Base-by-base conservation (phyloP, 441 rosid species). In the Adansonia madagascariensis region DNA sequence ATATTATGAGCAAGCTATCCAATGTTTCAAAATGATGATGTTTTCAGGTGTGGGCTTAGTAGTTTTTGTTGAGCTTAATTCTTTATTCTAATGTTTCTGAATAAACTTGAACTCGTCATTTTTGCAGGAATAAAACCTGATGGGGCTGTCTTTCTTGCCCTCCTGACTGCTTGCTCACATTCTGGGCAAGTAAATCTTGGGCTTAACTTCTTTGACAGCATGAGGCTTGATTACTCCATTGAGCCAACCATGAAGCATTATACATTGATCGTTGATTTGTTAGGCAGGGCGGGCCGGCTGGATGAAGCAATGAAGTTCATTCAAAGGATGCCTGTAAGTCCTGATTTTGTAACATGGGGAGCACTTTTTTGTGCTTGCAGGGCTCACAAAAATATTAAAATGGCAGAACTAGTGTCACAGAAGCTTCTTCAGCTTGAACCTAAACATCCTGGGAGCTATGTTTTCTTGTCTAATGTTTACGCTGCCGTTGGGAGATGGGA, bases 181-280 rank as follows among this genome's bases (percentile, higher is more conserved):
- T 78, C 90, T 69, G 89, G 88, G 5, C 81, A 84, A 87, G 89
- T 89, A 43, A 75, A 87, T 41, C 79, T 87, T 66, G 93, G 90
- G 61, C 85, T 89, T 73, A 86, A 88, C 80, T 82, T 90, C 84
- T 89, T 89, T 55, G 75, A 87, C 72, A 87, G 92, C 86, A 88
- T 90, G 94, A 82, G 78, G 84, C 86, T 85, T 62, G 94, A 92
- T 79, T 89, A 90, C 80, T 84, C 72, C 56, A 85, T 92, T 61
- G 88, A 87, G 76, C 92, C 94, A 59, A 80, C 87, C 2, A 81
- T 90, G 79, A 90, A 90, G 73, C 94, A 92, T 82, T 87, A 89
- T 79, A 80, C 86, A 39, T 18, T 83, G 76, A 77, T 89, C 14
- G 90, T 90, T 73, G 90, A 89, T 75, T 71, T 88, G 79, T 76